A percentile compares a stretch with the other conserved stretches of the same genome.
phyloP scores from a whole-genome alignment of 1,139 yeast species.

The Hanseniaspora gamundiae region DNA sequence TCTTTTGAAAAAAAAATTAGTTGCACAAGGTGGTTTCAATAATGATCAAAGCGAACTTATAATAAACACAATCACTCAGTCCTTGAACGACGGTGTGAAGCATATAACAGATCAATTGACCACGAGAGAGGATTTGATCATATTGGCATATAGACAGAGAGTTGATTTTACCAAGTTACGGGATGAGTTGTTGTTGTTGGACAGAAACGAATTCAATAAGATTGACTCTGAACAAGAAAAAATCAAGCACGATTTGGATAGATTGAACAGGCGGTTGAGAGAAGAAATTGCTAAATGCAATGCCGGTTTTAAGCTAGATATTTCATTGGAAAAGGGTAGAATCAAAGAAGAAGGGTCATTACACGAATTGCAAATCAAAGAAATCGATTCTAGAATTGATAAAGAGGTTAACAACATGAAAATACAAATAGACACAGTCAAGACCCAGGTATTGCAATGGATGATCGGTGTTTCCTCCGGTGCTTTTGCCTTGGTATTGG shows the following conservation, averaged over 20 bases:
- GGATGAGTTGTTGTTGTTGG: conserved; percentile 82
- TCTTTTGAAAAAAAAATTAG: conserved; percentile 16
- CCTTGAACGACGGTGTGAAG: conserved; percentile 71
- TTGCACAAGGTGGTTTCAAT: conserved; percentile 61
- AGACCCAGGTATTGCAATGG: conserved; percentile 97
- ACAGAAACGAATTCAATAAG: conserved; percentile 71
- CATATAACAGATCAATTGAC: conserved; percentile 68
- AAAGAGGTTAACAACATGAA: conserved; percentile 92
- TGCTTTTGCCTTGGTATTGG: conserved; percentile 86
- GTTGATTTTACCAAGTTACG: conserved; percentile 91
- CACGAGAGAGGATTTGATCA: conserved; percentile 66
- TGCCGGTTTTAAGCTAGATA: conserved; percentile 81
- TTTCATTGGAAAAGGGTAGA: conserved; percentile 88
- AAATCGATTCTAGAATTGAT: conserved; percentile 87
- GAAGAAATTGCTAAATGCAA: conserved; percentile 88
- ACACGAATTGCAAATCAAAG: conserved; percentile 88
- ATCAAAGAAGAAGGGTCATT: conserved; percentile 87
- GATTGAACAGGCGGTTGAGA: conserved; percentile 67
- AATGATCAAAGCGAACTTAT: conserved; percentile 73
- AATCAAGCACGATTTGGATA: conserved; percentile 73
- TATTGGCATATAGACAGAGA: conserved; percentile 86
- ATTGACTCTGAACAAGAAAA: conserved; percentile 83
- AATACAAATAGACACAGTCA: conserved; percentile 87
- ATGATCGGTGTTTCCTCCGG: conserved; percentile 96
- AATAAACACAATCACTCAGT: conserved; percentile 59